Conservation (phyloP, 2,329 filamentous ascomycete species). For the Dactylellina parvicollis region DNA sequence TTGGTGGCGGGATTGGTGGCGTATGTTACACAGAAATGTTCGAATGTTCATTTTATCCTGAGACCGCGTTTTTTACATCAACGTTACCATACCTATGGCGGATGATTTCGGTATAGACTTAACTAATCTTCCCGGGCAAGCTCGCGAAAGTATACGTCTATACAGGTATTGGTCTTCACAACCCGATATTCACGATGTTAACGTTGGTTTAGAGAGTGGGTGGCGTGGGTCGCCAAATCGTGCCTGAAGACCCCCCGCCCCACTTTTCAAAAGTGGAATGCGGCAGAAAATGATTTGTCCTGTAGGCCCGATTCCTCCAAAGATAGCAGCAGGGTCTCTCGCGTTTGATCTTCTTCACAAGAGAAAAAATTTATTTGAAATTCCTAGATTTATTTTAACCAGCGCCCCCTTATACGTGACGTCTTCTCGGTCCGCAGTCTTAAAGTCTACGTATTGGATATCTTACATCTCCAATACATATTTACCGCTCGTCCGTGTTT, state of each 20-base stretch:
- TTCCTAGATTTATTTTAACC: neutral
- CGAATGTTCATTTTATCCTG: too few relatives aligned
- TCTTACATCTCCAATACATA: constrained; percentile 14
- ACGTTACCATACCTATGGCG: too few relatives aligned
- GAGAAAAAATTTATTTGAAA: constrained; percentile 13
- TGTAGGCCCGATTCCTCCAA: too few relatives aligned
- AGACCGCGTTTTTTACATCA: too few relatives aligned
- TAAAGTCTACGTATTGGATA: neutral
- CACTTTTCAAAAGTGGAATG: constrained; percentile 17
- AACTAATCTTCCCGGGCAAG: too few relatives aligned
- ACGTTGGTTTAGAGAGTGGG: neutral
- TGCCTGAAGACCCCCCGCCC: constrained; percentile 22
- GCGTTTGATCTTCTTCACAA: neutral
- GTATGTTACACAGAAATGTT: too few relatives aligned
- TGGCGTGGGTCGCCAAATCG: neutral
- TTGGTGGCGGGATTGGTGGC: too few relatives aligned
- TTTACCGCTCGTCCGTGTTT: neutral
- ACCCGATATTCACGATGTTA: too few relatives aligned
- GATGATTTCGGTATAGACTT: too few relatives aligned
- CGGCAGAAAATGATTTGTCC: constrained; percentile 2
- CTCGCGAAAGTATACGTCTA: too few relatives aligned
- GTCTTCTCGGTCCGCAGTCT: neutral
- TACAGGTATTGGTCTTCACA: too few relatives aligned
- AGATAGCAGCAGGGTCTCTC: neutral
- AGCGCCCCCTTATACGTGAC: constrained; percentile 1